Evolutionary conservation across 768 basidiomycete species (phyloP), one percentile per base, ranked within the genome.

Genomic region (Plicaturopsis crispa): DNA sequence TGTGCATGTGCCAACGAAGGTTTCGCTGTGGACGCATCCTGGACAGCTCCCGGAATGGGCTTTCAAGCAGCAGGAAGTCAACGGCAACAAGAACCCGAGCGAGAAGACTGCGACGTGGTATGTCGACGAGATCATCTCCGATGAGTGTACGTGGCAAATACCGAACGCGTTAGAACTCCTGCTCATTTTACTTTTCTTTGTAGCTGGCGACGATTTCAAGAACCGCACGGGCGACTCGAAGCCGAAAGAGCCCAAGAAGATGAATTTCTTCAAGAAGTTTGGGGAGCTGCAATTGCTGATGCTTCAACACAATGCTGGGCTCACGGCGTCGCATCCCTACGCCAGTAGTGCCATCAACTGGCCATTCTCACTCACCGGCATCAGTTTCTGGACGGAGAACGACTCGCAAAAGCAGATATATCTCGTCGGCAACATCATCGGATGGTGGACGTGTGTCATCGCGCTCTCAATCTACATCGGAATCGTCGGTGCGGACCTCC

Each of bases 241-340:
- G 17, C 50, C 65, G 10, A 91, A 86, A 56, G 65, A 74, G 39
- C 84, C 88, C 14, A 92, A 87, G 63, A 68, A 65, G 37, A 73
- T 91, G 68, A 85, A 80, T 58, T 99, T 99, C 65, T 87, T 99
- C 72, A 83, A 71, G 58, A 98, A 99, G 63, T 98, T 93, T 51
- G 76, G 68, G 20, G 94, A 99, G 59, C 67, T 98, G 22, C 96
- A 99, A 53, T 62, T 94, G 31, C 66, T 94, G 40, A 98, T 98
- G 94, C 63, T 98, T 47, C 91, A 96, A 55, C 96, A 99, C 67
- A 99, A 99, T 52, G 93, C 96, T n/a, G 96, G 92, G 16, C 69
- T 99, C 46, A 94, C 91, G 18, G 87, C 91, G n/a, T 87, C 85
- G 4, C 96, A 99, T 56, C 96, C 96, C 30, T 99, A 99, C 56